A percentile compares a stretch with the other conserved stretches of the same genome.
Conservation (phyloP, 495 filamentous ascomycete genomes). For the Xylaria flabelliformis region DNA sequence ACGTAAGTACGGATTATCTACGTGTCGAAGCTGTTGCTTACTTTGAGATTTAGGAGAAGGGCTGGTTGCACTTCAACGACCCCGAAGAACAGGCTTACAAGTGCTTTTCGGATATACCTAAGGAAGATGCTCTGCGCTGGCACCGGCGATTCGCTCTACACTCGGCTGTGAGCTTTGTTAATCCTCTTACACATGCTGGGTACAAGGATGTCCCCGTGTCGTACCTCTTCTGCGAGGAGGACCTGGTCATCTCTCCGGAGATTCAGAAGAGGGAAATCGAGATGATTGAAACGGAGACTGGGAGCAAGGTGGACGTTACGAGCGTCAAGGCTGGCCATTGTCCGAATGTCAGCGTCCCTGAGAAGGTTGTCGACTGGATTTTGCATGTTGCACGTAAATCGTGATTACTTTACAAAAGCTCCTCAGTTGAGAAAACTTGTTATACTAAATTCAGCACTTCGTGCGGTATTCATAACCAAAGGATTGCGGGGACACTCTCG, state of each 20-base stretch:
- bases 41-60: constrained; percentile 30
- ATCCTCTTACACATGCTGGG: constrained; percentile 46
- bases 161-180: constrained; percentile 39
- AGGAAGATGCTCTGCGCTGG: constrained; percentile 20
- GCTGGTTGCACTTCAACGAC: constrained; percentile 33
- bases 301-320: constrained; percentile 45
- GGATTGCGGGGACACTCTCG: too few relatives aligned
- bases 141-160: constrained; percentile 31
- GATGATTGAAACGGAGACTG: constrained; percentile 42
- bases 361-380: constrained; percentile 36
- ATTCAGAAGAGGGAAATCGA: constrained; percentile 45
- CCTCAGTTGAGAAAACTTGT: too few relatives aligned
- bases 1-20: constrained; percentile 30
- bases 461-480: background rate
- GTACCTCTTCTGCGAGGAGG: constrained; percentile 56
- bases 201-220: constrained; percentile 56
- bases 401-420: background rate
- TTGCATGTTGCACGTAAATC: constrained; percentile 15
- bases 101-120: constrained; percentile 34
- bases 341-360: constrained; percentile 29
- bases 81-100: constrained; percentile 2
- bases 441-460: background rate
- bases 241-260: constrained; percentile 45
- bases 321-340: constrained; percentile 39
- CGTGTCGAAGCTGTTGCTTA: background rate